phyloP scores from a whole-genome alignment of 2,329 filamentous ascomycete genomes.

The Aspergillus japonicus region DNA sequence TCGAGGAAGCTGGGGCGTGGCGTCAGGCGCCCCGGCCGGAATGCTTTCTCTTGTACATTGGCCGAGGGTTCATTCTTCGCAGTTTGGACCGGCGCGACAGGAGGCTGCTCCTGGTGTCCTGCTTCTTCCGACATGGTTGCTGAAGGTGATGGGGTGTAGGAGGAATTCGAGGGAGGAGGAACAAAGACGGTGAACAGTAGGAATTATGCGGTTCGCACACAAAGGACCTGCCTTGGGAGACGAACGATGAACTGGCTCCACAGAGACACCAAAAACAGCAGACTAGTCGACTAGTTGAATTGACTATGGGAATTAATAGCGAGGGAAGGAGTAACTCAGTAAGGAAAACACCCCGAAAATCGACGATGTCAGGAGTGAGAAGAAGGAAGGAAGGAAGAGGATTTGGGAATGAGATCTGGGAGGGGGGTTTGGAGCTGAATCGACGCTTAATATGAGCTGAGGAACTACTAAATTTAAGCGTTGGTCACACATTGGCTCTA shows the following conservation, averaged over 20 bases:
- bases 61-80: background rate
- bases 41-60: conserved; percentile 21
- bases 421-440: background rate
- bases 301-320: background rate
- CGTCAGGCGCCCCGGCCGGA: conserved; percentile 25
- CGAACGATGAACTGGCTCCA: background rate
- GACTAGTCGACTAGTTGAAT: background rate
- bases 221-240: conserved; percentile 6
- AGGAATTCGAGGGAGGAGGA: background rate
- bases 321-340: background rate
- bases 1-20: conserved; percentile 36
- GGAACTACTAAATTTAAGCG: too few relatives aligned
- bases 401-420: background rate
- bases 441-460: background rate
- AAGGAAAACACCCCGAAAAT: background rate
- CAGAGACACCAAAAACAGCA: background rate
- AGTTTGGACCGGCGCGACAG: background rate
- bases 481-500: too few relatives aligned
- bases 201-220: background rate
- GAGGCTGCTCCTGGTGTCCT: background rate
- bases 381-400: background rate
- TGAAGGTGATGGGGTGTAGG: background rate
- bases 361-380: background rate
- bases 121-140: background rate
- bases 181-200: background rate